phyloP scores from a whole-genome alignment of 2,329 filamentous ascomycete genomes.

The Cytospora paraplurivora region DNA sequence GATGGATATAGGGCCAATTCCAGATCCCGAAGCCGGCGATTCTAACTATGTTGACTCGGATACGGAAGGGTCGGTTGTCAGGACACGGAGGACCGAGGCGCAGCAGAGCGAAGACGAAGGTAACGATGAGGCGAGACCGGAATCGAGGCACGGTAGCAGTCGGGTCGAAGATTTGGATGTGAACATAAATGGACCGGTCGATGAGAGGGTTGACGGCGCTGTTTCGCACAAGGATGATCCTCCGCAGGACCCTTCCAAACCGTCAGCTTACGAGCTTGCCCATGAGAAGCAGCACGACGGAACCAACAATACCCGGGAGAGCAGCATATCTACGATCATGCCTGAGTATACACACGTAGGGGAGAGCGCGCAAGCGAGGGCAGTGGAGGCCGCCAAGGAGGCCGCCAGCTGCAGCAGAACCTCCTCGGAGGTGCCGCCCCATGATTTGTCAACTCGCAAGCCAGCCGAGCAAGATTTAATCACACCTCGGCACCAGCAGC shows the following conservation, averaged over 20 bases:
- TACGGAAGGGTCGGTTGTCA: slow-evolving; percentile 4
- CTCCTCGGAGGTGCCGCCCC: slow-evolving; percentile 19
- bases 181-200: neutral
- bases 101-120: slow-evolving; percentile 5
- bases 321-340: neutral
- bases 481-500: neutral
- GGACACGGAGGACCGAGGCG: neutral
- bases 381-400: slow-evolving; percentile 22
- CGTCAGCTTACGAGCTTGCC: neutral
- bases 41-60: slow-evolving; percentile 24
- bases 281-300: neutral
- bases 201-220: neutral
- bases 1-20: slow-evolving; percentile 23
- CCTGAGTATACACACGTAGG: slow-evolving; percentile 22
- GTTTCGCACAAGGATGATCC: neutral
- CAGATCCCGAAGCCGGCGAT: slow-evolving; percentile 17
- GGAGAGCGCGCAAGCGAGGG: slow-evolving; percentile 23
- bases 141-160: no score
- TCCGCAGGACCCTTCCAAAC: neutral
- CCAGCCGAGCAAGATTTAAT: no score
- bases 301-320: neutral
- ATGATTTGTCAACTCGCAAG: neutral
- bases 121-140: neutral
- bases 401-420: slow-evolving; percentile 25
- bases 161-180: neutral